Conservation (phyloP, 176 grass and related monocot genomes). For the Stipa capillata region DNA sequence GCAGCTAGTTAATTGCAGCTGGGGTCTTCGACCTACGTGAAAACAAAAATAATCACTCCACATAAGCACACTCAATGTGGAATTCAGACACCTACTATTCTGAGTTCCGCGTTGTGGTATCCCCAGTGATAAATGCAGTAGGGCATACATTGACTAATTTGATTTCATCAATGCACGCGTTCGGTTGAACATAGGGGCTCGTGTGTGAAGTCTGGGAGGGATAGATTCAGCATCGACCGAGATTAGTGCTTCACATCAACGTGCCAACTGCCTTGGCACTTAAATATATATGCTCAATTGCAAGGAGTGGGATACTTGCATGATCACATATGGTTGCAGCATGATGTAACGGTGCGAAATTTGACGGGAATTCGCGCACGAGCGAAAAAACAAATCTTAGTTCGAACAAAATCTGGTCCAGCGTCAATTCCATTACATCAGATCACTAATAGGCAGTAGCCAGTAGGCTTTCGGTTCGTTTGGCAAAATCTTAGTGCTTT, state of each 20-base stretch:
- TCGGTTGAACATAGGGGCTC: neutral
- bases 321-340: neutral
- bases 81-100: too few relatives aligned
- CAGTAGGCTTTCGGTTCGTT: neutral
- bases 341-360: neutral
- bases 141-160: neutral
- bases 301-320: neutral
- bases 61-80: too few relatives aligned
- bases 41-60: neutral
- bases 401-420: too few relatives aligned
- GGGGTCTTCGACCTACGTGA: neutral
- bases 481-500: neutral
- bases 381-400: neutral
- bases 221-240: neutral
- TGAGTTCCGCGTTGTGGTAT: too few relatives aligned
- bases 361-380: neutral
- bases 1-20: neutral
- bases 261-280: too few relatives aligned
- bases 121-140: neutral
- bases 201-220: neutral
- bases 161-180: neutral
- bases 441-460: too few relatives aligned
- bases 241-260: too few relatives aligned
- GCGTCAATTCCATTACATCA: too few relatives aligned
- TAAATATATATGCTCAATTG: neutral